Evolutionary conservation across 257 asterid genomes (phyloP).

Genomic region (Solanum chiquidenum): DNA sequence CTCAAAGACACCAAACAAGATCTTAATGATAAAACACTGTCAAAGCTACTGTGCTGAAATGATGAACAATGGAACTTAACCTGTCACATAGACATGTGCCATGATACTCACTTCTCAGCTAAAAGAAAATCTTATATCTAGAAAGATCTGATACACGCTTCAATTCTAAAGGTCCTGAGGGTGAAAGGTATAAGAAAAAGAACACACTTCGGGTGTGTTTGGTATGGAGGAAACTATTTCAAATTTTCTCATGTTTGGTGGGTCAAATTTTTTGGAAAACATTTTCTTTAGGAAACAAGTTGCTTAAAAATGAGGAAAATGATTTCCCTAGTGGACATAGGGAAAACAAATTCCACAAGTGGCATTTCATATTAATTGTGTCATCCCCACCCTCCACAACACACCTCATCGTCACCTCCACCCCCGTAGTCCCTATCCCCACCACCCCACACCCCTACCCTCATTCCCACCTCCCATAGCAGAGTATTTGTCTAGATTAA

Average conservation of each 20-base stretch:
- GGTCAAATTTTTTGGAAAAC: not conserved
- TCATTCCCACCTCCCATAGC: not conserved
- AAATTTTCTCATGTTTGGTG: not conserved
- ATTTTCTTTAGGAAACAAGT: not conserved
- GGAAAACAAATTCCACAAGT: not conserved
- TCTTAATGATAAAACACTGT: not conserved
- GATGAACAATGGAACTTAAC: not conserved
- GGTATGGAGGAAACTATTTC: not conserved
- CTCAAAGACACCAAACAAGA: not conserved
- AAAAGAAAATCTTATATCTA: not conserved
- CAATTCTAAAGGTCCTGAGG: not conserved
- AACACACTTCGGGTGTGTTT: not conserved
- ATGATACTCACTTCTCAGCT: not conserved
- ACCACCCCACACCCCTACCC: not conserved
- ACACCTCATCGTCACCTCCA: not conserved
- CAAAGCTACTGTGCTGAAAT: not conserved
- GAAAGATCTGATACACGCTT: not conserved
- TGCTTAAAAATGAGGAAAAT: not conserved
- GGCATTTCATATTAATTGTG: not conserved
- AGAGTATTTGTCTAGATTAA: not conserved
- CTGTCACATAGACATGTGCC: not conserved
- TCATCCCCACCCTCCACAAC: not conserved
- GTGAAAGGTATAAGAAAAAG: not conserved
- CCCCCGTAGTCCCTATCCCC: not conserved
- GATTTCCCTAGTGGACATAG: not conserved